Base-by-base conservation (phyloP, 495 filamentous ascomycete species). In the Podospora comata region DNA sequence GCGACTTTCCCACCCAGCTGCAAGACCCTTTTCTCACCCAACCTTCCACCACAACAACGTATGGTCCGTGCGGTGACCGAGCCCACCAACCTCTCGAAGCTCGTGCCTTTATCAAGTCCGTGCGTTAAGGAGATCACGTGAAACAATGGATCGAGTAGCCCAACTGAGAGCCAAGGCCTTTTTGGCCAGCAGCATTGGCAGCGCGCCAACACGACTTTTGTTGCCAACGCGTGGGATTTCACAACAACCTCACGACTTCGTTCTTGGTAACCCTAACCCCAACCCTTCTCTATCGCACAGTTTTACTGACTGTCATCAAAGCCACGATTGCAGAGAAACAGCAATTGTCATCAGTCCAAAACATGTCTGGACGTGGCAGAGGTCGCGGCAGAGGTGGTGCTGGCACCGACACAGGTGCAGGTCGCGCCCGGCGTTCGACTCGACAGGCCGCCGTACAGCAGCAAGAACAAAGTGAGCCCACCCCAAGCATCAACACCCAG, bases 191-290 rank as follows among this genome's bases (percentile, higher is more conserved):
- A 48, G 15, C 39, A 48, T 3, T 16, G 39, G 55, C 18, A 18
- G 55, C 3, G 55, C 1, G 18, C 6, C 55, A 58, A 58, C 39
- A 48, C 39, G 13, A 58, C 55, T 58, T 58, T 18, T 4, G 18
- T 26, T 3, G 19, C 55, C 55, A 18, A 19, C 55, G 55, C 55
- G 54, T 55, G 53, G 68, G 69, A 72, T 67, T 68, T 69, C 68
- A 70, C 70, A 75, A 75, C 73, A 72, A 69, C 70, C 68, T 65
- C 44, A 53, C 44, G 48, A 23, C 55, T 11, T 58, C 23, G 5
- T 18, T 20, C 15, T 34, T 18, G 19, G 48, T 61, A 74, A 77
- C 74, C 74, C 75, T 76, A 77, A 77, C 75, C 75, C 75, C 59
- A 77, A 77, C 75, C 75, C 75, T 76, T 75, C 65, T 72, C 62